Base-by-base conservation (phyloP, 495 filamentous ascomycete genomes). In the Evernia prunastri region DNA sequence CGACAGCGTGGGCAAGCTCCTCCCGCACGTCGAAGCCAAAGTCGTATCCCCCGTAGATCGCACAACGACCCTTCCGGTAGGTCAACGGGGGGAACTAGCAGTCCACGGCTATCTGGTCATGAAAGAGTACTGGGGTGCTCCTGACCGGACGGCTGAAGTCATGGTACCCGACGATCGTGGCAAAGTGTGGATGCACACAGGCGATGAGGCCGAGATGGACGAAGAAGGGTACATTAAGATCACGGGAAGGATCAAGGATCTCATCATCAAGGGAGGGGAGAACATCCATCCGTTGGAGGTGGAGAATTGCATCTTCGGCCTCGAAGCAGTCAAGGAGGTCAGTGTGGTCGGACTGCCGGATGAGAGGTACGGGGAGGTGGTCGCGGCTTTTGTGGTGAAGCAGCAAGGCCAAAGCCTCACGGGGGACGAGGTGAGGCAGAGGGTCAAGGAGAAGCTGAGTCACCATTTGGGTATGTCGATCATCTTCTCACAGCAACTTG, bases 231-330 rank as follows among this genome's bases (percentile, higher is more conserved):
- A 88, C 66, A 74, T 92, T 57, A 77, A 81, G 29, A 91, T 94
- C 57, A 86, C 84, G 1, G 90, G 91, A 57, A 80, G 90, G 0
- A 86, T 92, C 61, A 97, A 97, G 76, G 94, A 98, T 71, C 72
- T 97, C 63, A 91, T 98, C 61, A 97, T 98, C 69, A 82, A 89
- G 33, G 94, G 90, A 23, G 93, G 94, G 3, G 94, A 97, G 73
- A 98, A 98, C 70, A 96, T 98, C 68, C 91, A 96, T 71, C 94
- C 94, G 4, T 79, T 97, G 4, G 94, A 98, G 73, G 82, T 97
- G 33, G 94, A 98, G 75, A 92, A 94, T 71, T 92, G 86, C 65
- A 81, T 98, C n/a, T 83, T 94, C 49, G 83, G 82, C 35, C 85
- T 91, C 66, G 79, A 84, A 25, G 75, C 73, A 0, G 77, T 98